A percentile compares a stretch with the other conserved stretches of the same genome.
These are phyloP conservation scores for Pulveroboletus sp. DNA, from an alignment of 768 basidiomycete species.

Conservation along the genomic window DNA sequence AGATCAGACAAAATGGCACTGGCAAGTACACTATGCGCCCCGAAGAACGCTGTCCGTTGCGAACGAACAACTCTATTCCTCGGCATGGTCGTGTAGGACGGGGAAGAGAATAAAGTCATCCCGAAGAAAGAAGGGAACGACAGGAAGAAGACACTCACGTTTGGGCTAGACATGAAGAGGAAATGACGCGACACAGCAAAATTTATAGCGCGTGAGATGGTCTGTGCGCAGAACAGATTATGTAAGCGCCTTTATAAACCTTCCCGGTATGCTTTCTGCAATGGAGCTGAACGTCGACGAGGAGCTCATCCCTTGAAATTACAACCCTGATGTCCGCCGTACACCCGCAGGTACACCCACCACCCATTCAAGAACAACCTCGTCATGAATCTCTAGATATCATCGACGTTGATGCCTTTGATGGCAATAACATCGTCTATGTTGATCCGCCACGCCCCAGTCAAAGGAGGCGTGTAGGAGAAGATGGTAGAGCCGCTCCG, in stretches of 20 bases:
- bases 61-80: constrained; percentile 77
- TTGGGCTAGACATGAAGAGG: not conserved
- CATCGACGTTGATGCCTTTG: constrained; percentile 45
- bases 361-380: constrained; percentile 11
- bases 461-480: constrained; percentile 26
- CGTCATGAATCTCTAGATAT: constrained; percentile 28
- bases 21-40: constrained; percentile 77
- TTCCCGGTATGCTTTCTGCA: not conserved
- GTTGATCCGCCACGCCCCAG: constrained; percentile 21
- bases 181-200: not conserved
- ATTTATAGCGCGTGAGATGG: constrained; percentile 34
- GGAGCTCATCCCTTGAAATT: constrained; percentile 4
- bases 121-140: constrained; percentile 1
- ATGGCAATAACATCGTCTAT: constrained; percentile 31
- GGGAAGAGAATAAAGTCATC: constrained; percentile 90
- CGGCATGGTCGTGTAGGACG: constrained; percentile 89
- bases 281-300: constrained; percentile 20
- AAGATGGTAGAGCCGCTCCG: constrained; percentile 19
- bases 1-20: constrained; percentile 82
- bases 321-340: constrained; percentile 19
- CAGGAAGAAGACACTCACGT: constrained; percentile 12
- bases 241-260: constrained; percentile 20
- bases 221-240: constrained; percentile 31
- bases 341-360: constrained; percentile 6
- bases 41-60: constrained; percentile 64